These are phyloP conservation scores for Sporisorium reilianum DNA, from an alignment of 1,284 basidiomycete genomes.

Conservation along the genomic window DNA sequence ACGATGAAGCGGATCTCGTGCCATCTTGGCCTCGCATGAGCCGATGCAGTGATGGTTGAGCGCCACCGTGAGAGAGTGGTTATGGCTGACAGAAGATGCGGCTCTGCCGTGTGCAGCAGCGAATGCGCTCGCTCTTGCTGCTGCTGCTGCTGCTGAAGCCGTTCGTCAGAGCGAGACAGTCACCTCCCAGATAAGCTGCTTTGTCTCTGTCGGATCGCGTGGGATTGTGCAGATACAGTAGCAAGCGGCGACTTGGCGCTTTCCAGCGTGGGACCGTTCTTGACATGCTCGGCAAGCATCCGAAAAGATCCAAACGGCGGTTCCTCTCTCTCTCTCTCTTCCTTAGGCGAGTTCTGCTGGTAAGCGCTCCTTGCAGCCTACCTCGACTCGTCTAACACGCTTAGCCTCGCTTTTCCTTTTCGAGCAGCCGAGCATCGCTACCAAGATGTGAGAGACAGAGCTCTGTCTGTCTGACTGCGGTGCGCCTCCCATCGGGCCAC, in stretches of 20 bases:
- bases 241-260: background rate
- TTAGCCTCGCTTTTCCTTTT: background rate
- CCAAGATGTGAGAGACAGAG: too few species aligned
- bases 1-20: too few species aligned
- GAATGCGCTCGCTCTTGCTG: background rate
- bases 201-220: background rate
- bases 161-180: background rate
- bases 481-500: background rate
- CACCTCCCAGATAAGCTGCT: background rate
- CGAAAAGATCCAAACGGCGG: background rate
- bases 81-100: too few species aligned
- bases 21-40: too few species aligned
- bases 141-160: background rate
- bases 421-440: conserved; percentile 1
- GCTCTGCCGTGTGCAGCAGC: background rate
- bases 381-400: background rate
- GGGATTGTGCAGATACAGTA: background rate
- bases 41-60: too few species aligned
- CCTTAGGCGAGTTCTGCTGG: conserved; percentile 1
- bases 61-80: too few species aligned
- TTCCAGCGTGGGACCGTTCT: background rate
- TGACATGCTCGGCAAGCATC: conserved; percentile 1
- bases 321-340: background rate
- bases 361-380: conserved; percentile 9
- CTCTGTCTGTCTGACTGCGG: too few species aligned